Evolutionary conservation across 495 filamentous ascomycete species (phyloP), one percentile per base, ranked within the genome.

Genomic region (Gamarada debralockiae): DNA sequence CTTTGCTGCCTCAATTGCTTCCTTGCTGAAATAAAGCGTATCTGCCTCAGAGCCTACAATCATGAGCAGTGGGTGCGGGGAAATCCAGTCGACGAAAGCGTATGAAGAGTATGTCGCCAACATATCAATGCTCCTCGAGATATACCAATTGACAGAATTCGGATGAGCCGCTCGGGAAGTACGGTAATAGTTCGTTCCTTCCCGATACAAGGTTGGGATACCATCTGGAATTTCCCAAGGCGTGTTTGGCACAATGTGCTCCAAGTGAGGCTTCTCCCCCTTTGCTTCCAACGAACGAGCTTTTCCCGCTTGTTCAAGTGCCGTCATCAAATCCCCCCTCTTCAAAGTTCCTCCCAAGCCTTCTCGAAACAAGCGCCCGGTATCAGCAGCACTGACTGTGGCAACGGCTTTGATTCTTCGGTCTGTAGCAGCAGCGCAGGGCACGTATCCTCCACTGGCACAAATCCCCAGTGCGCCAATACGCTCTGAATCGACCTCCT

Each of bases 401-500:
- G 67, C 72, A 9, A 67, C 24, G 9, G 71, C 70, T 31, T 65
- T 67, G 52, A 75, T 70, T 18, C 72, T 66, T 3, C 23, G 7
- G 39, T 75, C 71, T 0, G 67, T 62, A 52, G 70, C 64, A 13
- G 70, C 63, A 0, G 72, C 69, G 38, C 49, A 68, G 3, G 60
- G 48, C 0, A 58, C 59, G 49, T 70, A 73, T 7, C 66, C 69
- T 7, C 70, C 70, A 4, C 62, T 62, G 5, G 62, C 72, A 53
- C 70, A 75, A 33, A 75, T 69, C 12, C 72, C 70, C 1, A 75
- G 57, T 1, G 60, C 68, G 4, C 72, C 72, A 34, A 75, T 72
- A 6, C 57, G 50, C 4, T 59, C 48, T 1, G 50, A 20, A 44
- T 73, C 62, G 20, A 73, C 65, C 3, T 62, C 47, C 24, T 59